Conservation (phyloP, 129 eudicot species). For the Escallonia herrerae region DNA sequence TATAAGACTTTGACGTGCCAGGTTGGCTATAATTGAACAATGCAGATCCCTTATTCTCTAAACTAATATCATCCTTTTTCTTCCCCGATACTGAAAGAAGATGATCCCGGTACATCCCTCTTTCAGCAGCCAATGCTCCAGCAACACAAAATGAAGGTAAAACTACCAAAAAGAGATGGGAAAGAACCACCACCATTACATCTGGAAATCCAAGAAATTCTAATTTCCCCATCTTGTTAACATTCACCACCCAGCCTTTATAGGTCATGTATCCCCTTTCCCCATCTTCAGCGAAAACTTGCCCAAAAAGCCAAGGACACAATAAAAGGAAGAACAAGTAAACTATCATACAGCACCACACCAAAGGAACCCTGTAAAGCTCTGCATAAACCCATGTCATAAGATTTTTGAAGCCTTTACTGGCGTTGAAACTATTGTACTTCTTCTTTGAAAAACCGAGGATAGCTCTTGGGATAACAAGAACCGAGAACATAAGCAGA, state of each 20-base stretch:
- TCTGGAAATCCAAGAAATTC: constrained; percentile 75
- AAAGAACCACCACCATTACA: constrained; percentile 78
- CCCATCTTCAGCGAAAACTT: constrained; percentile 47
- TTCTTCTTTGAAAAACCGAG: constrained; percentile 30
- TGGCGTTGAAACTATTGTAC: constrained; percentile 36
- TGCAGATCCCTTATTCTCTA: constrained; percentile 11
- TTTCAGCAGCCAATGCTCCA: constrained; percentile 59
- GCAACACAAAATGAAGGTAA: constrained; percentile 49
- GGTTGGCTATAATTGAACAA: constrained; percentile 10
- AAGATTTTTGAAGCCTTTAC: constrained; percentile 38
- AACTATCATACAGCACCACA: constrained; percentile 47
- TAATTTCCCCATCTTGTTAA: constrained; percentile 19
- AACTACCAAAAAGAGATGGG: constrained; percentile 73
- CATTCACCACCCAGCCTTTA: constrained; percentile 80
- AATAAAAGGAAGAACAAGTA: constrained; percentile 68
- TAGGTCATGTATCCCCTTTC: constrained; percentile 83
- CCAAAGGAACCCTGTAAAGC: constrained; percentile 31
- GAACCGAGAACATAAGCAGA: constrained; percentile 28
- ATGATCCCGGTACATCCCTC: constrained; percentile 47
- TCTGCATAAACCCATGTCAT: constrained; percentile 57
- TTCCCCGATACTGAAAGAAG: constrained; percentile 50
- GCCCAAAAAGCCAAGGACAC: constrained; percentile 85
- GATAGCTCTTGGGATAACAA: constrained; percentile 51
- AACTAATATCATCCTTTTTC: constrained; percentile 51
- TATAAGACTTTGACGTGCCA: constrained; percentile 1